Evolutionary conservation across 2,329 filamentous ascomycete genomes (phyloP), one percentile per base, ranked within the genome.

Genomic region (Paraconiothyrium sp.): DNA sequence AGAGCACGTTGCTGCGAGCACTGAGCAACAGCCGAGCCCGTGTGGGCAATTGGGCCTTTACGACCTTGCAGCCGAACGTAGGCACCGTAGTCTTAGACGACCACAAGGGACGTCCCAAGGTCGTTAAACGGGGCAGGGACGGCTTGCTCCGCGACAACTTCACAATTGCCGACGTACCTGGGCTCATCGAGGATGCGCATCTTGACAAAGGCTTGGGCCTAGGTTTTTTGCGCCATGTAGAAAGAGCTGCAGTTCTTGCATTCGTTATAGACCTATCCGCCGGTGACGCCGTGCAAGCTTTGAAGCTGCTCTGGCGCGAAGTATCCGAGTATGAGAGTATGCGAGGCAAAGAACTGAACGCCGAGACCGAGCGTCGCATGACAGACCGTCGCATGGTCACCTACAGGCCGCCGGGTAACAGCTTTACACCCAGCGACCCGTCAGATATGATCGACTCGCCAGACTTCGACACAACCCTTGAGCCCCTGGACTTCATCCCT

Each of bases 21-120:
- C 82, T 99, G 70, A 97, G 90, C 71, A 94, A 94, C 77, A 96
- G 92, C 76, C 90, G 93, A 62, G 92, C 95, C 1, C 88, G 95
- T 43, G 89, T 99, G 4, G 95, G 95, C 44, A 90, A 92, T 76
- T 99, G 95, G 95, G 94, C 93, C 10, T 99, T 99, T 77, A 99
- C 95, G 3, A 99, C 95, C 0, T 84, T 99, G 9, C 90, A 94
- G 69, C 95, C 95, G 2, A 97, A 97, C 69, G 96, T 99, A 58
- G 95, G 95, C 54, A 99, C 95, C 0, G 93, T 99, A 7, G 90
- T 98, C 14, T 86, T 99, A 11, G 95, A 99, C 78, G 88, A 94
- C 75, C 88, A 95, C 81, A 89, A 89, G 60, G 93, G 94, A 2
- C 88, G 92, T 0, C 92, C 93, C 1, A 64, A 80, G 6, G 75